A percentile compares a stretch with the other conserved stretches of the same genome.
Evolutionary conservation across 441 rosid genomes (phyloP).

Genomic region (Omphalea diandra): DNA sequence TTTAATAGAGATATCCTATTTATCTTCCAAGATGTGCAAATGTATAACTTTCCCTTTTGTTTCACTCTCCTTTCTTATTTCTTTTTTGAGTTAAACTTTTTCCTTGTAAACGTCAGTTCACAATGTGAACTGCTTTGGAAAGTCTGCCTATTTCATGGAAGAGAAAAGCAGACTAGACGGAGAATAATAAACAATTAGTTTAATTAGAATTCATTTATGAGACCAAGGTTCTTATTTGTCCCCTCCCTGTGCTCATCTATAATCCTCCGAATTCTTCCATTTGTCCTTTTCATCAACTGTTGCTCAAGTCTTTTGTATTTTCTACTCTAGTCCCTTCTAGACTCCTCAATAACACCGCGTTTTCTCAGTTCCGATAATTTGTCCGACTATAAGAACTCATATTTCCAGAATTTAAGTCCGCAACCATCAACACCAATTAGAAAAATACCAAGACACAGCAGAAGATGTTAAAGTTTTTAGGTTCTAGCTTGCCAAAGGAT

Average conservation of each 20-base stretch:
- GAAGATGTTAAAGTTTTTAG: neutral
- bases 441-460: neutral
- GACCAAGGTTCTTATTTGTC: conserved; percentile 6
- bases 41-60: neutral
- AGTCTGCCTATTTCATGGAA: neutral
- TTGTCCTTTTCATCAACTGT: neutral
- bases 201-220: neutral
- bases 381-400: neutral
- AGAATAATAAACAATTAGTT: neutral
- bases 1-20: neutral
- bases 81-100: neutral
- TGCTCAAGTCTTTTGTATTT: neutral
- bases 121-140: neutral
- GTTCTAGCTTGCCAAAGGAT: neutral
- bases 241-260: neutral
- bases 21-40: neutral
- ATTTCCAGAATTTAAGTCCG: neutral
- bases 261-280: neutral
- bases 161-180: neutral
- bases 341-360: neutral
- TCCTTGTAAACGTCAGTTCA: conserved; percentile 1
- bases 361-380: neutral
- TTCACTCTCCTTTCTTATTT: neutral
- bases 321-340: neutral
- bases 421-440: neutral